phyloP scores from a whole-genome alignment of 2,329 filamentous ascomycete genomes.

The Hypoxylon sp. region DNA sequence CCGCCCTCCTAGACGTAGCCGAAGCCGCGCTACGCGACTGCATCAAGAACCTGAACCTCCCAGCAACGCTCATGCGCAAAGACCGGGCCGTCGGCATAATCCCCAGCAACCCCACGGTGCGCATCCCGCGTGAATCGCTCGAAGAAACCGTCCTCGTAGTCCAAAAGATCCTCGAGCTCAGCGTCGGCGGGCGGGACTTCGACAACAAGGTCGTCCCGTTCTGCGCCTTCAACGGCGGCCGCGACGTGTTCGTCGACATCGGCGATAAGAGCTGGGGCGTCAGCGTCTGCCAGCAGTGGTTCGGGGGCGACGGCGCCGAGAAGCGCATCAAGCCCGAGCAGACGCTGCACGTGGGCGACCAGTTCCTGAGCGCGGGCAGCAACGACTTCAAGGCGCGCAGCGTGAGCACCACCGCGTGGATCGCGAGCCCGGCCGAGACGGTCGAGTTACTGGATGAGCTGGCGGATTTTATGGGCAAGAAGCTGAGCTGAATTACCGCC shows the following conservation, averaged over 20 bases:
- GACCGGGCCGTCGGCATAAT: constrained; percentile 87
- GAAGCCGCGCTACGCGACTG: constrained; percentile 88
- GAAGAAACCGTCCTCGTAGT: constrained; percentile 97
- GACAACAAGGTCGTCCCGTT: constrained; percentile 74
- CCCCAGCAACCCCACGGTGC: constrained; percentile 71
- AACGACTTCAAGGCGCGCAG: constrained; percentile 97
- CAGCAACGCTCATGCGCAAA: constrained; percentile 86
- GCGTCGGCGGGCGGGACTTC: constrained; percentile 65
- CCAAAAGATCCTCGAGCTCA: constrained; percentile 91
- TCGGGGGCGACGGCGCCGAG: constrained; percentile 72
- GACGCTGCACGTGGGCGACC: constrained; percentile 95
- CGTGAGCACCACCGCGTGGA: constrained; percentile 96
- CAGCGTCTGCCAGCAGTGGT: constrained; percentile 90
- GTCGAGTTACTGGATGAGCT: constrained; percentile 90
- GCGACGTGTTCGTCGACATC: constrained; percentile 98
- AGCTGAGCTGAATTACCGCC: constrained; percentile 48
- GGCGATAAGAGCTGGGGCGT: constrained; percentile 98
- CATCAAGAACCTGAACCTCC: constrained; percentile 81
- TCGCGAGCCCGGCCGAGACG: constrained; percentile 91
- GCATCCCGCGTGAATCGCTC: constrained; percentile 86
- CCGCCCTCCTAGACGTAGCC: constrained; percentile 86
- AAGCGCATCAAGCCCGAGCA: constrained; percentile 75
- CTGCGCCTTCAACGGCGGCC: constrained; percentile 97
- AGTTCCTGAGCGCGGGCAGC: constrained; percentile 93
- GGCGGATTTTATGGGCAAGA: constrained; percentile 67